phyloP scores from a whole-genome alignment of 2,329 filamentous ascomycete species.

The Monosporascus sp. region DNA sequence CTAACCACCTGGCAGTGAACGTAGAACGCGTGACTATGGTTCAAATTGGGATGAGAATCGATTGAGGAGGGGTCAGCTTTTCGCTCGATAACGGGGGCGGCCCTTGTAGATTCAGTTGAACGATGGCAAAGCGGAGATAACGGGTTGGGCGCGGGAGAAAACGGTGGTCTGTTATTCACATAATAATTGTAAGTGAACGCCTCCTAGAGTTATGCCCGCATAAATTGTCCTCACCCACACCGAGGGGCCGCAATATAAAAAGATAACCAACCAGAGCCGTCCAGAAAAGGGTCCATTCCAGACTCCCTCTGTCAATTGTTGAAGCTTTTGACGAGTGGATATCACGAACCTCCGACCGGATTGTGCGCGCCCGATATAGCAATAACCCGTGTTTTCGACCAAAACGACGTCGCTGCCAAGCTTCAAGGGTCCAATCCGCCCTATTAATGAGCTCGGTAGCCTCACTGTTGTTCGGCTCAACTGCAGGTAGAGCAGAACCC shows the following conservation, averaged over 20 bases:
- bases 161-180: too few species aligned
- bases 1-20: too few species aligned
- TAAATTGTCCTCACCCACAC: too few species aligned
- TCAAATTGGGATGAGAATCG: not conserved
- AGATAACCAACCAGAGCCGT: too few species aligned
- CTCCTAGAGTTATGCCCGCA: not conserved
- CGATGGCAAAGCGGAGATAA: conserved; percentile 5
- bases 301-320: not conserved
- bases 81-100: conserved; percentile 4
- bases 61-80: conserved; percentile 10
- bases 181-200: not conserved
- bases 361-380: not conserved
- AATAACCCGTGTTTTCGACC: not conserved
- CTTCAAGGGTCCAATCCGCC: not conserved
- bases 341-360: not conserved
- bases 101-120: not conserved
- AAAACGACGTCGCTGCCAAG: not conserved
- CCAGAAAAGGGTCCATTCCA: not conserved
- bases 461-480: not conserved
- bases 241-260: too few species aligned
- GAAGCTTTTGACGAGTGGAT: not conserved
- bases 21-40: too few species aligned
- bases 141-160: too few species aligned
- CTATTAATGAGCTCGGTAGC: not conserved
- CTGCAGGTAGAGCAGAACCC: not conserved